Evolutionary conservation across 2,329 filamentous ascomycete genomes (phyloP), one percentile per base, ranked within the genome.

Genomic region (Hymenoscyphus fructigenus): DNA sequence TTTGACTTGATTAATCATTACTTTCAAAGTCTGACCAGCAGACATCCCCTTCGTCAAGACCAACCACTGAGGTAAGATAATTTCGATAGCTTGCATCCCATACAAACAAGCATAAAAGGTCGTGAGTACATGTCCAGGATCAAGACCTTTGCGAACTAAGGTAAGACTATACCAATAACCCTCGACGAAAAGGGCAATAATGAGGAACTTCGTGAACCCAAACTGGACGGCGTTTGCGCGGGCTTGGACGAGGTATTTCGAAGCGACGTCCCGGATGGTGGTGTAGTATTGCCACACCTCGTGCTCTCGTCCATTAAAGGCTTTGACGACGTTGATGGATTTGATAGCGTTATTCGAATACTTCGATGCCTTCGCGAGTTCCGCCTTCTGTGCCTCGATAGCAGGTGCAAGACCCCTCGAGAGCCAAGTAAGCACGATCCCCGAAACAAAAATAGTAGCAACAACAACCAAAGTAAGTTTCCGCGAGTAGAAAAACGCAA

Each of bases 141-240:
- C 82, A 14, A 86, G 78, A 0, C 82, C 76, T 1, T 83, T 77
- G 10, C 82, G 80, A 10, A 95, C 87, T 1, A 97, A 82, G 1
- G 85, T 80, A 32, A 89, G 85, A 0, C 93, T 93, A 71, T 93
- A 96, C 86, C 91, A 97, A 73, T 98, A 97, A 0, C 93, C 93
- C 64, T 93, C 85, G 0, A 96, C 89, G 69, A 98, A 97, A 75
- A 97, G 88, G 1, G 82, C 83, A 3, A 92, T 84, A 34, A 90
- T 88, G 79, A 93, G 88, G 69, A 96, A 85, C 57, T 89, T 88
- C 60, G 91, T 83, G 58, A 90, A 85, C 0, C 88, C 88, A 73
- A 91, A 87, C 73, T 97, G 93, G 2, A 88, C 75, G 0, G 91
- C 87, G 69, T 88, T 91, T 17, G 86, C 83, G 57, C 85, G 82